Evolutionary conservation across 1,284 basidiomycete genomes (phyloP), one percentile per base, ranked within the genome.

Genomic region (Rugosomyces carneus): DNA sequence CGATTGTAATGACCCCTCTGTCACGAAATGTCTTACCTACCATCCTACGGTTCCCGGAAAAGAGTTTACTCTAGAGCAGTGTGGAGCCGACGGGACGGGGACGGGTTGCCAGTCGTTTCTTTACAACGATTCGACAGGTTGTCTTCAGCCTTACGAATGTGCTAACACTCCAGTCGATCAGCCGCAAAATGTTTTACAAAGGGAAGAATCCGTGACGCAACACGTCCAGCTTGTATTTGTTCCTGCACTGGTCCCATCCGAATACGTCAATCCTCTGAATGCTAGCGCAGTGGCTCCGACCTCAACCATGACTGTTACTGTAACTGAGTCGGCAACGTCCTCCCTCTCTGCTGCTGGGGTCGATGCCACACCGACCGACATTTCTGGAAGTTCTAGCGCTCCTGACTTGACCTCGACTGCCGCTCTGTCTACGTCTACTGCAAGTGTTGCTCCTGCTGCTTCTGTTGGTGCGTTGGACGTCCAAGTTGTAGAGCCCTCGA

Each of bases 41-140:
- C 69, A 84, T 51, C 68, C 76, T 3, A 62, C 69, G 32, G 79
- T 80, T 1, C 68, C 78, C 0, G 66, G 71, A 8, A n/a, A n/a
- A n/a, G 70, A 75, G 5, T 65, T 85, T 54, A 71, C 67, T 2
- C 71, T 78, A 57, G 60, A 72, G 44, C 57, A 53, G 10, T 85
- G 81, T 54, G 18, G 4, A 5, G 6, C 4, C 11, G 21, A 55
- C 48, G 1, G 50, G 53, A 2, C 70, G 75, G 23, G 24, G 11
- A 15, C n/a, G n/a, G 65, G 61, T 56, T 80, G 77, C 53, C 84
- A 87, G 59, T 54, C 68, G 3, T 87, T 86, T 60, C 60, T 70
- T 16, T 86, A 75, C 55, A 16, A 16, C 15, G 67, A 81, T 50
- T 58, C 66, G 4, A 47, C 45, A 1, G 15, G 15, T 34, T 1